Evolutionary conservation across 805 yeast genomes (phyloP), one percentile per base, ranked within the genome.

Genomic region (Sugiyamaella marilandica): DNA sequence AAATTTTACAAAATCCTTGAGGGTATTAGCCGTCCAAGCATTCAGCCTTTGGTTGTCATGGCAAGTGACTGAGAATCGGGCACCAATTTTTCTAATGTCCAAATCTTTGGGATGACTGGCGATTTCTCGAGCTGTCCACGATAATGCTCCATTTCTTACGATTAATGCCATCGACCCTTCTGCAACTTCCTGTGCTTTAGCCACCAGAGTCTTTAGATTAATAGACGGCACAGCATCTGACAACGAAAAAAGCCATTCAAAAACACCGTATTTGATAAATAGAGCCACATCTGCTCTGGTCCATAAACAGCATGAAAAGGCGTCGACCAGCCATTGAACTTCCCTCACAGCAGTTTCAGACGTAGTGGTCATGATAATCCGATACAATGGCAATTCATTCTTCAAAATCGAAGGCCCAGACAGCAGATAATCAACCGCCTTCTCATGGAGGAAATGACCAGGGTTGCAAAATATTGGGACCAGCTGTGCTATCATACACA

Each of bases 401-500:
- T 63, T 49, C 36, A 68, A 68, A 14, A 80, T 58, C 2, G 61
- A 50, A 3, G 87, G 83, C 36, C 80, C 78, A 3, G 79, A 70
- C 35, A 88, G 70, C 10, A 90, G 74, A 76, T 82, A 88, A 54
- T 84, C 77, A 60, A 75, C 80, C 0, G 81, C 80, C 58, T 81
- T 80, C 57, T 90, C 96, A 66, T 84, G 87, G 18, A 92, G 65
- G 59, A 75, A 77, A 56, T 87, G 92, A 0, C 83, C 80, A 0
- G 97, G 96, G 55, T 83, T 81, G 5, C 74, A 65, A 53, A 87
- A 65, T 1, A 87, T 72, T 2, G 80, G 78, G 2, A 81, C 69
- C 36, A 89, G 64, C 49, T 78, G 75, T 0, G 88, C 77, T 37
- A 83, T 66, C 51, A 81, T 64, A 14, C 74, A 69, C 68, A 85